Conservation (phyloP, 2,329 filamentous ascomycete species). For the Pseudopithomyces maydicus region DNA sequence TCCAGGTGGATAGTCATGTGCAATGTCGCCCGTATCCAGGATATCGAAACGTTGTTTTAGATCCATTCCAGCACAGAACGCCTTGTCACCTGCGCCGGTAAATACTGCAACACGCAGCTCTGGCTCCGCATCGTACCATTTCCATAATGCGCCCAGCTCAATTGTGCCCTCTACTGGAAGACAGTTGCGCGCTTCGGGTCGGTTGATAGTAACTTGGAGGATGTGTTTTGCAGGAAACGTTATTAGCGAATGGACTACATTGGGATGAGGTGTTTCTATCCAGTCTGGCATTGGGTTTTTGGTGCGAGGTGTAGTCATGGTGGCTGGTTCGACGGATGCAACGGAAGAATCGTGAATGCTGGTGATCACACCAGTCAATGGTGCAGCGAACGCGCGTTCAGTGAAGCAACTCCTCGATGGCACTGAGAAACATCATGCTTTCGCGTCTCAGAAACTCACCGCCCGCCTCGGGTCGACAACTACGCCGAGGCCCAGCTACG, state of each 20-base stretch:
- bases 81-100: slow-evolving; percentile 50
- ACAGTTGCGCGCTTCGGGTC: slow-evolving; percentile 49
- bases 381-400: neutral
- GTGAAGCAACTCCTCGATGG: neutral
- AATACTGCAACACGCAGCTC: slow-evolving; percentile 45
- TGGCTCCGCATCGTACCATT: slow-evolving; percentile 56
- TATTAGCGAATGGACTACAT: slow-evolving; percentile 32
- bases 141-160: slow-evolving; percentile 53
- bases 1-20: slow-evolving; percentile 24
- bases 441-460: too few species aligned
- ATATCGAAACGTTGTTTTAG: slow-evolving; percentile 45
- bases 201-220: slow-evolving; percentile 56
- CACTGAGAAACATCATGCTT: too few species aligned
- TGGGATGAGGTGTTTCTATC: slow-evolving; percentile 32
- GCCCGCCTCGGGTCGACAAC: neutral
- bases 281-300: slow-evolving; percentile 37
- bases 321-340: slow-evolving; percentile 3
- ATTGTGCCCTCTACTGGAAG: slow-evolving; percentile 37
- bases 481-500: neutral
- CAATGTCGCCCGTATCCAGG: slow-evolving; percentile 17
- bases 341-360: too few species aligned
- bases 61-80: slow-evolving; percentile 59
- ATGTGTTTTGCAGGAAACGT: slow-evolving; percentile 50
- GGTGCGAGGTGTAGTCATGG: slow-evolving; percentile 24
- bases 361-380: neutral